phyloP scores from a whole-genome alignment of 768 basidiomycete genomes.

The Boletus bicolor region DNA sequence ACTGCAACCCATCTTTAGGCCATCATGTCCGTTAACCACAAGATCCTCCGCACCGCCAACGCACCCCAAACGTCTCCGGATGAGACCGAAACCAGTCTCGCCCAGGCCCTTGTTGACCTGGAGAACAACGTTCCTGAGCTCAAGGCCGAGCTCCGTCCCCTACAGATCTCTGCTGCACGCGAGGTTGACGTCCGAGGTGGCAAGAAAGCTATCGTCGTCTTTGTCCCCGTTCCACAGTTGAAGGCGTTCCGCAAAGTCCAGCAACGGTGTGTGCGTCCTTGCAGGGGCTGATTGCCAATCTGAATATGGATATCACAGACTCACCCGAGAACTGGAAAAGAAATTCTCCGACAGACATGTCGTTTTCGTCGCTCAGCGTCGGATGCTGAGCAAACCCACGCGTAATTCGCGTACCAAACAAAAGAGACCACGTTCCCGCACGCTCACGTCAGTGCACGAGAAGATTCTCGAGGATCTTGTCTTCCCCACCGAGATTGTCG shows the following conservation, averaged over 20 bases:
- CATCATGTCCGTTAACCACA: conserved; percentile 73
- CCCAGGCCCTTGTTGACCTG: conserved; percentile 94
- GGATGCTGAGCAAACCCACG: conserved; percentile 96
- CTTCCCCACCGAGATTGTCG: conserved; percentile 97
- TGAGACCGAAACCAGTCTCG: conserved; percentile 87
- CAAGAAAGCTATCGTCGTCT: conserved; percentile 98
- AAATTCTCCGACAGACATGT: conserved; percentile 99
- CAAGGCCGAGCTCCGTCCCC: conserved; percentile 90
- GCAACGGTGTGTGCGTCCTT: conserved; percentile 58
- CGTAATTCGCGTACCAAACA: conserved; percentile 90
- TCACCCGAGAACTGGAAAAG: conserved; percentile 99
- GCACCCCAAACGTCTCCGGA: conserved; percentile 87
- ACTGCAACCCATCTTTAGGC: conserved; percentile 24
- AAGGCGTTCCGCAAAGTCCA: conserved; percentile 99
- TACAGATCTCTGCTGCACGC: conserved; percentile 97
- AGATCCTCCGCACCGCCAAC: conserved; percentile 95
- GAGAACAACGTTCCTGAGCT: conserved; percentile 98
- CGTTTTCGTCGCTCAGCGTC: conserved; percentile 97
- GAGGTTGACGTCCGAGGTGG: conserved; percentile 99
- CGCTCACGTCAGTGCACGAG: conserved; percentile 96
- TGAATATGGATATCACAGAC: conserved; percentile 46
- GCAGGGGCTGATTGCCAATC: not conserved
- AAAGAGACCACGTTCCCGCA: conserved; percentile 95
- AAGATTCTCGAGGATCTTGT: conserved; percentile 99
- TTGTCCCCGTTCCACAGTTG: conserved; percentile 94